Evolutionary conservation across 352 stramenopile species (phyloP).

Genomic region (Phytopythium montanum): DNA sequence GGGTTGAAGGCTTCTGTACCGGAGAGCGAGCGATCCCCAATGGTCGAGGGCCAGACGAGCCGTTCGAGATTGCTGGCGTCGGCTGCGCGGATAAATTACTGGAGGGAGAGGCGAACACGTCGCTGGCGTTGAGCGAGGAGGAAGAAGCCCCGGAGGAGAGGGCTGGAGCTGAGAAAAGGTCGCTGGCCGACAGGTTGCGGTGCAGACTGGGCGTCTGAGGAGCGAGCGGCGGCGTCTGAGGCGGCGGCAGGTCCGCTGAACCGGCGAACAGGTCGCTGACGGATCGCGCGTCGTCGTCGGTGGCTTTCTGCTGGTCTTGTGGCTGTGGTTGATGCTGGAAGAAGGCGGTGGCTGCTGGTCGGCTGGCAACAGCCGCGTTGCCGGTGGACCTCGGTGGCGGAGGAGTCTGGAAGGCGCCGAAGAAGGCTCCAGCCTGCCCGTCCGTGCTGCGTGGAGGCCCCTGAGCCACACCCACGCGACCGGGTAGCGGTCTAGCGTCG

Average conservation of each 20-base stretch:
- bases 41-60: neutral
- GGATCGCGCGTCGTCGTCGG: conserved; percentile 10
- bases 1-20: conserved; percentile 1
- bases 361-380: neutral
- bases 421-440: conserved; percentile 3
- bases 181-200: neutral
- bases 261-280: conserved; percentile 12
- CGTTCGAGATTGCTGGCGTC: conserved; percentile 1
- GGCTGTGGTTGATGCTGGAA: conserved; percentile 7
- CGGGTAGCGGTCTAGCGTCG: conserved; percentile 11
- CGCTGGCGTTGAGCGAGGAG: conserved; percentile 6
- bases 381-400: neutral
- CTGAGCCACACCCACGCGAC: neutral
- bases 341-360: conserved; percentile 1
- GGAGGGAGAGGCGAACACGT: conserved; percentile 17
- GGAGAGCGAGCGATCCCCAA: conserved; percentile 1
- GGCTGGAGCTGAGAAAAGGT: neutral
- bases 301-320: conserved; percentile 4
- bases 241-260: neutral
- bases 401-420: conserved; percentile 2
- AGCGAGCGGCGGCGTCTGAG: neutral
- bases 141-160: neutral
- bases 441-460: conserved; percentile 7
- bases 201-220: neutral
- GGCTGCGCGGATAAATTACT: conserved; percentile 27